Conservation (phyloP, 805 yeast genomes). For the Tetrapisispora arboricola region DNA sequence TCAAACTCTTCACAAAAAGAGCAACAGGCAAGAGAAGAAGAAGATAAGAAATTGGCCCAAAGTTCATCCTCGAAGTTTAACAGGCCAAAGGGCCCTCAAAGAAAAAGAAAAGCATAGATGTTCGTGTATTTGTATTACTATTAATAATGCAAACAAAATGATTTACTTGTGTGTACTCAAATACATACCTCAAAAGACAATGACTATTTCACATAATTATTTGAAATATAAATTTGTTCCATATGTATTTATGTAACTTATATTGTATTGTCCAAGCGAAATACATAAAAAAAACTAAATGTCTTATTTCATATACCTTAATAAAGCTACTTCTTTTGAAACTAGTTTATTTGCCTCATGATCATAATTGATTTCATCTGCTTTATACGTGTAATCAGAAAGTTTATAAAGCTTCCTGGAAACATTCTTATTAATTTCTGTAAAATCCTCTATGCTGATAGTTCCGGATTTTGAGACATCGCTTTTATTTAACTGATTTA, state of each 20-base stretch:
- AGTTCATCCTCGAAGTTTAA: slow-evolving; percentile 29
- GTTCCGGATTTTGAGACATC: slow-evolving; percentile 8
- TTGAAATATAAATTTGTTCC: no score
- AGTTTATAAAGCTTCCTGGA: slow-evolving; percentile 48
- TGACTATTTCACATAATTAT: no score
- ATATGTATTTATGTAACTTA: background rate
- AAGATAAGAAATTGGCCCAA: slow-evolving; percentile 11
- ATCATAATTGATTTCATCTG: slow-evolving; percentile 10
- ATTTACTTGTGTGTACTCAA: no score
- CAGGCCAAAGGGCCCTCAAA: slow-evolving; percentile 67
- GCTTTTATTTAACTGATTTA: slow-evolving; percentile 40
- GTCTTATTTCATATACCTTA: background rate
- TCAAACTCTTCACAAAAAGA: slow-evolving; percentile 21
- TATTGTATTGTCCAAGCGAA: no score
- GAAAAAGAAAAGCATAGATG: slow-evolving; percentile 19
- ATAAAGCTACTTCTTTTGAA: background rate
- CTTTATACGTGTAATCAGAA: slow-evolving; percentile 14
- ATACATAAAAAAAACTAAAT: background rate
- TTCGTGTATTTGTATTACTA: no score
- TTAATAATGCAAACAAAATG: no score
- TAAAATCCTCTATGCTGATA: slow-evolving; percentile 37
- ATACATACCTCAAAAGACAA: no score
- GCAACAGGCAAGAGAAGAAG: slow-evolving; percentile 22
- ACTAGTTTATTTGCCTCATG: slow-evolving; percentile 6
- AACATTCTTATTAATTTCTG: slow-evolving; percentile 49